These are phyloP conservation scores for Ascodesmis nigricans DNA, from an alignment of 495 filamentous ascomycete species.

Conservation along the genomic window DNA sequence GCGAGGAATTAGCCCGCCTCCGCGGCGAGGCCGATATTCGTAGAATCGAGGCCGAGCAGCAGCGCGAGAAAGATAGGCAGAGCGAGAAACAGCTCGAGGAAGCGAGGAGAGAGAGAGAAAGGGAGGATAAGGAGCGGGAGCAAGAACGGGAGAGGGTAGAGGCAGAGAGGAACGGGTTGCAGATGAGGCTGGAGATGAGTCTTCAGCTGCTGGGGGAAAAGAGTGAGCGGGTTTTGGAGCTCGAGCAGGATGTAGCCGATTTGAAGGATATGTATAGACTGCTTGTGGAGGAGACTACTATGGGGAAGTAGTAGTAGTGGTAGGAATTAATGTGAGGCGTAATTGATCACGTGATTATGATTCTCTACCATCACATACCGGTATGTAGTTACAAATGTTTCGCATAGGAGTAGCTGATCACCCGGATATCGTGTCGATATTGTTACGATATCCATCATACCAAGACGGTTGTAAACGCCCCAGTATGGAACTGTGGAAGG, in stretches of 20 bases:
- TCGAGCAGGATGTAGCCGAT: conserved; percentile 71
- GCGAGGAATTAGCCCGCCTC: conserved; percentile 65
- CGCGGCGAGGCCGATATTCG: too few relatives aligned
- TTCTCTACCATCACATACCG: too few relatives aligned
- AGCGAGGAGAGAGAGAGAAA: conserved; percentile 64
- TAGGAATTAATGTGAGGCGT: too few relatives aligned
- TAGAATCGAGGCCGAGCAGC: too few relatives aligned
- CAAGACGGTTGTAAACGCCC: too few relatives aligned
- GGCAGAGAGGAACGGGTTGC: conserved; percentile 37
- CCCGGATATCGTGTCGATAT: too few relatives aligned
- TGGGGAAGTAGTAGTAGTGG: not conserved
- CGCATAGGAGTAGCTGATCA: too few relatives aligned
- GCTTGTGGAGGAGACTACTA: conserved; percentile 66
- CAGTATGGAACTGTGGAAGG: too few relatives aligned
- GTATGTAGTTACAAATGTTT: too few relatives aligned
- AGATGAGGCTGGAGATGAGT: conserved; percentile 62
- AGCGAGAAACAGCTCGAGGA: conserved; percentile 72
- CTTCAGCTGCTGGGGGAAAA: conserved; percentile 93
- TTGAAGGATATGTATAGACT: conserved; percentile 90
- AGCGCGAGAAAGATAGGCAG: too few relatives aligned
- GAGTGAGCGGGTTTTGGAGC: conserved; percentile 79
- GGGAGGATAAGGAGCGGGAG: conserved; percentile 42
- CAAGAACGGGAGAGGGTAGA: conserved; percentile 41
- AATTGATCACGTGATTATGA: too few relatives aligned
- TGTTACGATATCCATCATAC: too few relatives aligned